phyloP scores from a whole-genome alignment of 139 green algal species.

The Chlamydomonas eustigma region DNA sequence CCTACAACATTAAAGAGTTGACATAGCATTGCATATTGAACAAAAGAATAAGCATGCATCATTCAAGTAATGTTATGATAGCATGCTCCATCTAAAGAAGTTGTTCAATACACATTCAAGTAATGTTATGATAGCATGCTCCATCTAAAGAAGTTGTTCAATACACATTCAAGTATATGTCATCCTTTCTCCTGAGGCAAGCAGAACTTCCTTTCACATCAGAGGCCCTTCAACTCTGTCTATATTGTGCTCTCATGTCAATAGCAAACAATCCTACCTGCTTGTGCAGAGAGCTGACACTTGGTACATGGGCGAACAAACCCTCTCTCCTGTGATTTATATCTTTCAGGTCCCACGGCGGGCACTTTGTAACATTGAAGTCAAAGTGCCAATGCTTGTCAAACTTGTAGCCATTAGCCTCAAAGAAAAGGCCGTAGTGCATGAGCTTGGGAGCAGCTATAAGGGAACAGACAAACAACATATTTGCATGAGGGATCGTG shows the following conservation, averaged over 20 bases:
- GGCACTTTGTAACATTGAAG: slow-evolving; percentile 61
- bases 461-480: too few relatives aligned
- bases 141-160: neutral
- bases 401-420: slow-evolving; percentile 28
- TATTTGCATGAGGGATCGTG: too few relatives aligned
- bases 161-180: slow-evolving; percentile 5
- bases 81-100: too few relatives aligned
- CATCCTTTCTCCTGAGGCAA: neutral
- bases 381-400: slow-evolving; percentile 62
- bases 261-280: slow-evolving; percentile 20
- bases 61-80: too few relatives aligned
- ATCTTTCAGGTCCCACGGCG: slow-evolving; percentile 25
- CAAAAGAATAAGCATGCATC: too few relatives aligned
- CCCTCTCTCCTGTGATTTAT: slow-evolving; percentile 24
- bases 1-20: too few relatives aligned
- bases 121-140: too few relatives aligned
- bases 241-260: neutral
- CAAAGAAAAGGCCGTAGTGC: slow-evolving; percentile 12
- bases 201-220: neutral
- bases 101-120: too few relatives aligned
- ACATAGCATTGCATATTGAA: too few relatives aligned
- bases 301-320: slow-evolving; percentile 57
- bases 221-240: neutral
- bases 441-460: slow-evolving; percentile 1
- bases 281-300: slow-evolving; percentile 18